These are phyloP conservation scores for Colletotrichum sp. DNA, from an alignment of 2,329 filamentous ascomycete genomes.

Conservation along the genomic window DNA sequence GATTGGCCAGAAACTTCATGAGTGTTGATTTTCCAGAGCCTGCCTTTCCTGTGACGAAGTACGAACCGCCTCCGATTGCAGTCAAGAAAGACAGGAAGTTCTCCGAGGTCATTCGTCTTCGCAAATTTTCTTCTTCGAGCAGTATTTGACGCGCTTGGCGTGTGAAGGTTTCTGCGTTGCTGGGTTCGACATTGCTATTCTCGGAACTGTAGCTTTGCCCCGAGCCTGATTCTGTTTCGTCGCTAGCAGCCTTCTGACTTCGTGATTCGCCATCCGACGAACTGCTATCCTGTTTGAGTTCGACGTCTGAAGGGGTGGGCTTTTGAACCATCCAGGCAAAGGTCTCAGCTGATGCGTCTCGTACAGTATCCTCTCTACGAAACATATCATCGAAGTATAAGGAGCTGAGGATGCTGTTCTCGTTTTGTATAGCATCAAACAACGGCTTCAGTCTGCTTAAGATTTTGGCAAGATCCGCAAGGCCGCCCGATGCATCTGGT, in stretches of 20 bases:
- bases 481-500: not conserved
- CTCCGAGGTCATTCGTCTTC: not conserved
- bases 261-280: not conserved
- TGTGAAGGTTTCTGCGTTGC: too few species aligned
- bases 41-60: not conserved
- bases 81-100: not conserved
- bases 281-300: too few species aligned
- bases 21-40: not conserved
- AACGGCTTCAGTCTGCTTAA: not conserved
- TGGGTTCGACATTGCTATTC: not conserved
- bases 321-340: not conserved
- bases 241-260: accelerated
- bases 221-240: accelerated
- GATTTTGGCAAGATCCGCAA: not conserved
- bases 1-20: not conserved
- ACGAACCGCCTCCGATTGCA: accelerated
- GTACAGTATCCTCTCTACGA: not conserved
- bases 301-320: too few species aligned
- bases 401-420: accelerated
- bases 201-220: not conserved
- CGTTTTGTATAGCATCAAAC: not conserved
- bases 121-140: not conserved
- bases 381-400: not conserved
- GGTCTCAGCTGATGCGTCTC: not conserved
- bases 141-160: too few species aligned